Evolutionary conservation across 148 eudicot species (phyloP).

Genomic region (Rhododendron kiyosumense): DNA sequence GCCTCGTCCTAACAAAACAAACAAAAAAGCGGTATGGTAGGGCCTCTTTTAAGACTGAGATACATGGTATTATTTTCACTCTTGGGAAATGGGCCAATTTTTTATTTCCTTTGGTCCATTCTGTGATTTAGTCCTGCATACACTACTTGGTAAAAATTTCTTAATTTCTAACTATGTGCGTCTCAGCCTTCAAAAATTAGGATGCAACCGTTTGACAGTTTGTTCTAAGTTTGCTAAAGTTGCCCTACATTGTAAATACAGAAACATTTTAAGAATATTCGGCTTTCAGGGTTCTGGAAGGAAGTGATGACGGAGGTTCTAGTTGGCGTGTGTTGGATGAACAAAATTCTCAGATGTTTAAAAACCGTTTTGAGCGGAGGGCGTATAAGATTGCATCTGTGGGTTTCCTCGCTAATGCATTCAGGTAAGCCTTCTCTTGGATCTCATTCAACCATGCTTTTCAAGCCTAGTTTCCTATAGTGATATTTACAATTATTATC

Average conservation of each 20-base stretch:
- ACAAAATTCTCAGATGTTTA: constrained; percentile 66
- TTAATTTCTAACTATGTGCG: not conserved
- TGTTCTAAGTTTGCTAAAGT: not conserved
- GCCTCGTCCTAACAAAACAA: not conserved
- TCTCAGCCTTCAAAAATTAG: not conserved
- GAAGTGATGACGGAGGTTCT: constrained; percentile 76
- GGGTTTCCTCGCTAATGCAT: constrained; percentile 50
- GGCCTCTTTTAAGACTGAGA: not conserved
- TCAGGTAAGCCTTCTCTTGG: constrained; percentile 44
- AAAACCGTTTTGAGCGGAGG: constrained; percentile 64
- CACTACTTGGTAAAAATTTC: not conserved
- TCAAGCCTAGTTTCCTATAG: not conserved
- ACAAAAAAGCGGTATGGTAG: not conserved
- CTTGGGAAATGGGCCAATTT: not conserved
- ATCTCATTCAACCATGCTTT: not conserved
- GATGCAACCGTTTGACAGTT: not conserved
- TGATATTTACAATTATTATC: not conserved
- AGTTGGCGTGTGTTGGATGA: constrained; percentile 67
- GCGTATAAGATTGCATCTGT: constrained; percentile 36
- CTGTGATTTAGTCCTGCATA: not conserved
- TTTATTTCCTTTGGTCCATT: not conserved
- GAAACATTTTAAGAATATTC: not conserved
- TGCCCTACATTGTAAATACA: not conserved
- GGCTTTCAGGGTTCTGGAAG: constrained; percentile 78
- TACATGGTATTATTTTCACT: not conserved